Evolutionary conservation across 2,329 filamentous ascomycete species (phyloP).

Genomic region (Ophiocordyceps camponoti-saundersi): DNA sequence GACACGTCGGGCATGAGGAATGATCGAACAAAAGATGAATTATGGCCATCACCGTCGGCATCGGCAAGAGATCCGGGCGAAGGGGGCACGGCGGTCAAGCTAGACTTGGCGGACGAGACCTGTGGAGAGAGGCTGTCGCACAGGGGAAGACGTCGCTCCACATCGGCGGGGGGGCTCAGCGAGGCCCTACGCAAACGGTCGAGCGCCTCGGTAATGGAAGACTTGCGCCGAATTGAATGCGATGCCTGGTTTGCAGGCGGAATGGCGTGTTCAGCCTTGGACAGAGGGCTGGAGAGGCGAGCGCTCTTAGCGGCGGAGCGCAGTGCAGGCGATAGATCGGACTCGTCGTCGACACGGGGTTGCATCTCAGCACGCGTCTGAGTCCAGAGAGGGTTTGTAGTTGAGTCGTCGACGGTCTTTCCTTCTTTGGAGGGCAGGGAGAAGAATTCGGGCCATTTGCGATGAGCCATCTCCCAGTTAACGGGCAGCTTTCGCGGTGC

Average conservation of each 20-base stretch:
- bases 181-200: constrained; percentile 18
- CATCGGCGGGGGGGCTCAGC: constrained; percentile 10
- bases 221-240: constrained; percentile 8
- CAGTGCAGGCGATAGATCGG: constrained; percentile 28
- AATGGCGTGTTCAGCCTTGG: constrained; percentile 16
- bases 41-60: constrained; percentile 13
- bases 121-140: constrained; percentile 14
- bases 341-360: constrained; percentile 33
- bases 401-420: constrained; percentile 23
- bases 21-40: constrained; percentile 28
- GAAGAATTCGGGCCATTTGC: constrained; percentile 36
- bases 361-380: constrained; percentile 33
- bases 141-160: constrained; percentile 7
- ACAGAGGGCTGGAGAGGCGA: constrained; percentile 19
- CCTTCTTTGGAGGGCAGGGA: constrained; percentile 15
- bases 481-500: constrained; percentile 20
- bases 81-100: constrained; percentile 22
- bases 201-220: constrained; percentile 16
- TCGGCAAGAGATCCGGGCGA: constrained; percentile 17
- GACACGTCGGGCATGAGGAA: constrained; percentile 37
- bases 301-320: constrained; percentile 10
- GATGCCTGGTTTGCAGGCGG: constrained; percentile 10
- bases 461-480: constrained; percentile 27
- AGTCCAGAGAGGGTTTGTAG: constrained; percentile 22
- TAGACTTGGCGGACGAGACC: constrained; percentile 22